phyloP scores from a whole-genome alignment of 2,329 filamentous ascomycete species.

The Xylariales sp. region DNA sequence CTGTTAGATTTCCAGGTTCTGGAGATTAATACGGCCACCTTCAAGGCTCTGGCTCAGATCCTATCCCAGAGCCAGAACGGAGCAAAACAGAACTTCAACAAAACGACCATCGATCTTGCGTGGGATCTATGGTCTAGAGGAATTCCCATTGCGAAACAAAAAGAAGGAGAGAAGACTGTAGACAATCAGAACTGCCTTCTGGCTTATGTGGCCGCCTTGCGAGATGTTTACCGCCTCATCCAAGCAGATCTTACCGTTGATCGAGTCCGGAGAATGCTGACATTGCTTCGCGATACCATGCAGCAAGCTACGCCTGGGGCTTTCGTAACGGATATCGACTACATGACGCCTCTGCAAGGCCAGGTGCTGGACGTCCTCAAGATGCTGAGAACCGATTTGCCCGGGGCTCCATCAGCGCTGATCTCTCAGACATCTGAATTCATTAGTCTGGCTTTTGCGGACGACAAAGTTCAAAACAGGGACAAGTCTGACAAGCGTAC shows the following conservation, averaged over 20 bases:
- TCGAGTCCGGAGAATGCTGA: constrained; percentile 63
- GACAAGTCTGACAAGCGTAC: constrained; percentile 57
- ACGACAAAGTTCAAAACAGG: constrained; percentile 26
- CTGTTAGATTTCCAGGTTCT: constrained; percentile 60
- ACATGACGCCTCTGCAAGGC: constrained; percentile 67
- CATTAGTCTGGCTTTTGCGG: constrained; percentile 62
- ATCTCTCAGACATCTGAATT: constrained; percentile 67
- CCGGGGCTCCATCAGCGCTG: constrained; percentile 63
- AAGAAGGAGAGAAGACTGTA: constrained; percentile 37
- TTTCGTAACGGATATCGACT: constrained; percentile 70
- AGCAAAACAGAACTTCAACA: constrained; percentile 38
- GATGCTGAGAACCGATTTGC: constrained; percentile 61
- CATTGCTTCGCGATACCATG: constrained; percentile 66
- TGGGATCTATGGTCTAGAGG: constrained; percentile 69
- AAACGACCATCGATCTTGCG: constrained; percentile 52
- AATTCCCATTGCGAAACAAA: constrained; percentile 47
- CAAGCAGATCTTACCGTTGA: constrained; percentile 57
- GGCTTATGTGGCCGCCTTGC: constrained; percentile 74
- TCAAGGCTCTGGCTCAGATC: constrained; percentile 62
- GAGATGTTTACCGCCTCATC: constrained; percentile 75
- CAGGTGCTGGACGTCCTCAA: constrained; percentile 65
- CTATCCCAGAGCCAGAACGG: constrained; percentile 47
- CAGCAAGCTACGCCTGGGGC: constrained; percentile 62
- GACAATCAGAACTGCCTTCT: constrained; percentile 80
- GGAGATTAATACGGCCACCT: constrained; percentile 69